These are phyloP conservation scores for Neurospora tetrasperma DNA, from an alignment of 495 filamentous ascomycete genomes.

Conservation along the genomic window DNA sequence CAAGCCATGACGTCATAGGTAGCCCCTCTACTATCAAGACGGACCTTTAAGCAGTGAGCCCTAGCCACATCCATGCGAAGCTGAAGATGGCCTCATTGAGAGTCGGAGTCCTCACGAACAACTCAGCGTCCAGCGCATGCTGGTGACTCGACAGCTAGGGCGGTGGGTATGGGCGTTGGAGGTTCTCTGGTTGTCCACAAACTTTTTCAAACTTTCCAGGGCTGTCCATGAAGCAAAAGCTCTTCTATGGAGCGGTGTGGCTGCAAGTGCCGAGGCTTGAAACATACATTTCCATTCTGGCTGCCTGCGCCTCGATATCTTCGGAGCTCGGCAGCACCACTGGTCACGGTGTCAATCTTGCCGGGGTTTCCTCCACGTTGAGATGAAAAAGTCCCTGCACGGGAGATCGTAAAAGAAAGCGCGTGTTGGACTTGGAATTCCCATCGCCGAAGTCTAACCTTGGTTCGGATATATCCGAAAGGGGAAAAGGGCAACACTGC, in stretches of 20 bases:
- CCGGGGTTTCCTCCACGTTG: neutral
- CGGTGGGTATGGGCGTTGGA: neutral
- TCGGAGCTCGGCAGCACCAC: neutral
- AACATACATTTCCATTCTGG: neutral
- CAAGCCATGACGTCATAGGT: neutral
- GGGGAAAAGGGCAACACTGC: neutral
- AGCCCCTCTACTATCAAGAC: neutral
- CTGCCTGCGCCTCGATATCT: neutral
- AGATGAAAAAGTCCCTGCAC: neutral
- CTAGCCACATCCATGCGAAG: constrained; percentile 3
- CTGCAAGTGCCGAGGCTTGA: neutral
- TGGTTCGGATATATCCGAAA: neutral
- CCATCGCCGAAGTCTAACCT: neutral
- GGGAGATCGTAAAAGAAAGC: neutral
- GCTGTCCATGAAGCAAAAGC: neutral
- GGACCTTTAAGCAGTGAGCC: neutral
- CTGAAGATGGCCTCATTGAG: neutral
- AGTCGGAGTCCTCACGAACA: neutral
- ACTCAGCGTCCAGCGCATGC: neutral
- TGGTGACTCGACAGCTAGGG: neutral
- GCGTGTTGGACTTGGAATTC: neutral
- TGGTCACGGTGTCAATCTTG: neutral
- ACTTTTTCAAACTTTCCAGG: neutral
- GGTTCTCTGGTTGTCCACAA: neutral
- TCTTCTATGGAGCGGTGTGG: neutral